phyloP scores from a whole-genome alignment of 1,284 basidiomycete genomes.

The Meira miltonrushii region DNA sequence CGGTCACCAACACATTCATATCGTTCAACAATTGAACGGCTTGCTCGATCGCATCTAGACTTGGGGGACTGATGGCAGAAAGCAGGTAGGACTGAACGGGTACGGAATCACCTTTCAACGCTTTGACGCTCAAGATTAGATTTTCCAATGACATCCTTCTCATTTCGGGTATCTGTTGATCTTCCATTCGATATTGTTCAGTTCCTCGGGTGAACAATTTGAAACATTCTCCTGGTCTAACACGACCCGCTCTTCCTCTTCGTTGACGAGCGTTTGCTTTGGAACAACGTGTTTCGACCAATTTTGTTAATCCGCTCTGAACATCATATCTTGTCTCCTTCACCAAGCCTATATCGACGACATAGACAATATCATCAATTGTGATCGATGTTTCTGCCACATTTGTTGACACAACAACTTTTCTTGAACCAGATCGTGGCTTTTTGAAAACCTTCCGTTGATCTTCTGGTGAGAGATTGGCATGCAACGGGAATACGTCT shows the following conservation, averaged over 20 bases:
- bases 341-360: constrained; percentile 72
- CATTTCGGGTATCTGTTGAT: constrained; percentile 74
- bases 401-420: constrained; percentile 83
- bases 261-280: constrained; percentile 77
- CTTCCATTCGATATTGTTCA: constrained; percentile 67
- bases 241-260: constrained; percentile 83
- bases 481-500: constrained; percentile 76
- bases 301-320: constrained; percentile 67
- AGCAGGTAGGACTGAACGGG: constrained; percentile 70
- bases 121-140: constrained; percentile 76
- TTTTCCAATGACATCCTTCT: constrained; percentile 80
- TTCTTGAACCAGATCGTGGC: constrained; percentile 61
- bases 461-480: constrained; percentile 78
- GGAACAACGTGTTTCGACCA: constrained; percentile 75
- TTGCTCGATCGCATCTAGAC: constrained; percentile 68
- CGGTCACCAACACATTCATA: not conserved
- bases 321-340: constrained; percentile 83
- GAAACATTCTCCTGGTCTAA: constrained; percentile 52
- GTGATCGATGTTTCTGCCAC: constrained; percentile 91
- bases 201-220: constrained; percentile 69
- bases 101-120: constrained; percentile 65
- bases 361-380: constrained; percentile 58
- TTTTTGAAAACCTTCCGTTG: constrained; percentile 72
- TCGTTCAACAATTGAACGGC: constrained; percentile 62
- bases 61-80: constrained; percentile 78